Conservation (phyloP, 2,329 filamentous ascomycete genomes). For the Aspergillus ochraceoroseus region DNA sequence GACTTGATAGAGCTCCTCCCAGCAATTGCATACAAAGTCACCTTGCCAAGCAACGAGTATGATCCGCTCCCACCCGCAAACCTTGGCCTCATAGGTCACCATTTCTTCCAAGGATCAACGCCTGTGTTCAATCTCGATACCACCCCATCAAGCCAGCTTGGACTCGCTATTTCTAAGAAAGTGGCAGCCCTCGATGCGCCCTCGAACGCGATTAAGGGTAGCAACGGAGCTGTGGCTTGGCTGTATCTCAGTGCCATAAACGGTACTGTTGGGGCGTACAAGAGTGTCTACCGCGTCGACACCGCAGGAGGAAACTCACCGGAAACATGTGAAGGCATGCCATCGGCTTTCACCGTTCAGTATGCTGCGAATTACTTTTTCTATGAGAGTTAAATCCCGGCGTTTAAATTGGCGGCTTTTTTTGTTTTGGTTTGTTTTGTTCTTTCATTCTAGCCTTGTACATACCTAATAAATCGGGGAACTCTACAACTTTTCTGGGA, state of each 20-base stretch:
- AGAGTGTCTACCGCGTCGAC: slow-evolving; percentile 75
- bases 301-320: slow-evolving; percentile 79
- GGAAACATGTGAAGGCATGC: slow-evolving; percentile 63
- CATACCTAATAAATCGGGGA: slow-evolving; percentile 7
- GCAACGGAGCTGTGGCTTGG: slow-evolving; percentile 69
- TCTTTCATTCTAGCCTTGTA: slow-evolving; percentile 8
- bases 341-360: slow-evolving; percentile 63
- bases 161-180: slow-evolving; percentile 60
- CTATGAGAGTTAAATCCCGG: slow-evolving; percentile 32
- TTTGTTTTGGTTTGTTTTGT: slow-evolving; percentile 4
- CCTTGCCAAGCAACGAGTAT: slow-evolving; percentile 44
- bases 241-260: slow-evolving; percentile 59
- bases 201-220: slow-evolving; percentile 54
- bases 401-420: slow-evolving; percentile 6
- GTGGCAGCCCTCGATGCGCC: slow-evolving; percentile 60
- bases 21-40: slow-evolving; percentile 62
- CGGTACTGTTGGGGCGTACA: slow-evolving; percentile 58
- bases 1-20: slow-evolving; percentile 62
- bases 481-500: not conserved
- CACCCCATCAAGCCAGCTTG: slow-evolving; percentile 42
- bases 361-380: slow-evolving; percentile 80
- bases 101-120: slow-evolving; percentile 70
- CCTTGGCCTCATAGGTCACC: slow-evolving; percentile 65
- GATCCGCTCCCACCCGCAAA: slow-evolving; percentile 50
- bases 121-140: slow-evolving; percentile 77